These are phyloP conservation scores for Penicillium egyptiacum DNA, from an alignment of 495 filamentous ascomycete species.

Conservation along the genomic window DNA sequence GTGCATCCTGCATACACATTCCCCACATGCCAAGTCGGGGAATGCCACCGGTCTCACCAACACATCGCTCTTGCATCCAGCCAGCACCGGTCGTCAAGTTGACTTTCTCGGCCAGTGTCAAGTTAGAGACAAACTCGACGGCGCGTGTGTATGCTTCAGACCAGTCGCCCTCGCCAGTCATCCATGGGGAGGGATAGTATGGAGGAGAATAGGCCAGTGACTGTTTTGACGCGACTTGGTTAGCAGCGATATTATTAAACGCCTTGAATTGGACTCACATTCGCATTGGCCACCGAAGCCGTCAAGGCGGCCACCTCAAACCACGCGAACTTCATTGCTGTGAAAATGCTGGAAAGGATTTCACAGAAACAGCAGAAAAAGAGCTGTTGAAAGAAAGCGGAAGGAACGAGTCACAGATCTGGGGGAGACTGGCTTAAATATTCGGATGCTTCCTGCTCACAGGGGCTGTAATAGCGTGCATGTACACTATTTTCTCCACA, in stretches of 20 bases:
- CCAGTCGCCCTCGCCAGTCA: conserved; percentile 69
- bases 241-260: conserved; percentile 3
- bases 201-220: conserved; percentile 55
- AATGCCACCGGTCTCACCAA: conserved; percentile 63
- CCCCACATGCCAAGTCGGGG: conserved; percentile 72
- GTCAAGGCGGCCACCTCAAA: conserved; percentile 36
- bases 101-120: conserved; percentile 88
- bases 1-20: conserved; percentile 88
- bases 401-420: not conserved
- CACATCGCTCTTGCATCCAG: conserved; percentile 77
- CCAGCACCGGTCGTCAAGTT: conserved; percentile 88
- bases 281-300: conserved; percentile 40
- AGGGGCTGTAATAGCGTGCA: conserved; percentile 5
- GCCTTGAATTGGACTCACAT: conserved; percentile 22
- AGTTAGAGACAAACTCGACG: conserved; percentile 72
- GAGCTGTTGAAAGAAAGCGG: not conserved
- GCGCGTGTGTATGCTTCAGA: conserved; percentile 75
- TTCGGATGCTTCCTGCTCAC: not conserved
- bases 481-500: not conserved
- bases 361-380: not conserved
- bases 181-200: conserved; percentile 84
- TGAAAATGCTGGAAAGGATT: not conserved
- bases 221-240: conserved; percentile 18
- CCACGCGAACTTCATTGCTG: conserved; percentile 44
- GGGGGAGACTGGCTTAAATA: conserved; percentile 5